Evolutionary conservation across 805 yeast genomes (phyloP).

Genomic region (Monosporozyma servazzii): DNA sequence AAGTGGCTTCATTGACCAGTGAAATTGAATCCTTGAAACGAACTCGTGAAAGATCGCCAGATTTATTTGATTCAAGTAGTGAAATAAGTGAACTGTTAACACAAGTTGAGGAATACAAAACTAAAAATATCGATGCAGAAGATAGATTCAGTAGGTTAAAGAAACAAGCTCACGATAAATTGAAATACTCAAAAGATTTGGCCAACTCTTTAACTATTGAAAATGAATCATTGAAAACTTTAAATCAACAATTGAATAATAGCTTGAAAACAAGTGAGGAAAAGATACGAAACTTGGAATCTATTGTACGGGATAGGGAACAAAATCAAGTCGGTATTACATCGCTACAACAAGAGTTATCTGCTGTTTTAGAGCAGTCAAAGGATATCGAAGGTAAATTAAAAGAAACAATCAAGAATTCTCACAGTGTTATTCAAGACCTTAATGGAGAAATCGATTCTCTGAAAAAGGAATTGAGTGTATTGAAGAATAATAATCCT

Average conservation of each 20-base stretch:
- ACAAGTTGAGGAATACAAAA: constrained; percentile 11
- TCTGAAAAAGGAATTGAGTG: constrained; percentile 16
- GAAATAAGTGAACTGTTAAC: neutral
- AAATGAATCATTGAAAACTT: constrained; percentile 25
- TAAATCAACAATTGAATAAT: constrained; percentile 31
- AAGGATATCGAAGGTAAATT: constrained; percentile 13
- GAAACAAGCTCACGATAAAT: constrained; percentile 30
- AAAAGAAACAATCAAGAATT: constrained; percentile 6
- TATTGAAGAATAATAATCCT: constrained; percentile 17
- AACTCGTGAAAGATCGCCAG: neutral
- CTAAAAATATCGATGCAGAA: constrained; percentile 28
- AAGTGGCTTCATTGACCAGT: neutral
- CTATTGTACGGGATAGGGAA: neutral
- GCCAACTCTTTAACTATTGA: constrained; percentile 34
- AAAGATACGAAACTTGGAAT: neutral
- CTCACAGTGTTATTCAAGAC: constrained; percentile 5
- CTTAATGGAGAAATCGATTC: constrained; percentile 9
- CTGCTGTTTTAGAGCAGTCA: constrained; percentile 13
- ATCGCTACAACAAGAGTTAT: constrained; percentile 11
- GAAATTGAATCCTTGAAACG: neutral
- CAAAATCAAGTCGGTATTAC: neutral
- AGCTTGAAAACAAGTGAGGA: neutral
- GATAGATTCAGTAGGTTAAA: constrained; percentile 27
- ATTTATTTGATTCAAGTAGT: neutral
- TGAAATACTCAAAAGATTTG: constrained; percentile 24